Conservation (phyloP, 1,139 yeast species). For the Meyerozyma sp. region DNA sequence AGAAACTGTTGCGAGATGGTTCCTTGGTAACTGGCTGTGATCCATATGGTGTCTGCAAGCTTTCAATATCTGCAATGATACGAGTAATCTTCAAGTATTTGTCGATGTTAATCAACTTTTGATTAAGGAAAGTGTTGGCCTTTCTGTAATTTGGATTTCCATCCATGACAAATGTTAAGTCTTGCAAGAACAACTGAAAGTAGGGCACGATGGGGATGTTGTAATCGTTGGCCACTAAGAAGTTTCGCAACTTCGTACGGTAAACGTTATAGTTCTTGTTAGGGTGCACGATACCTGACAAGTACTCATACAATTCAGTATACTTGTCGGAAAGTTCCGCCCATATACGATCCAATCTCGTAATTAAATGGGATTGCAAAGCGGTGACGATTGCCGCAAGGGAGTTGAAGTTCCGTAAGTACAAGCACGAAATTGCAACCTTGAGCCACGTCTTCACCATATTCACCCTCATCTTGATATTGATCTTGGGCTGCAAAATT, state of each 20-base stretch:
- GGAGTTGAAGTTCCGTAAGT: constrained; percentile 78
- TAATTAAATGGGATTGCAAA: constrained; percentile 73
- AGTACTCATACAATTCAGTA: constrained; percentile 56
- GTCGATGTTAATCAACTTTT: constrained; percentile 72
- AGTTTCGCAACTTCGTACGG: constrained; percentile 59
- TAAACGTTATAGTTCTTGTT: constrained; percentile 77
- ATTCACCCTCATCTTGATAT: constrained; percentile 48
- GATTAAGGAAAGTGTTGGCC: constrained; percentile 53
- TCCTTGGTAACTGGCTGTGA: constrained; percentile 8
- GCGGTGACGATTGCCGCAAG: constrained; percentile 85
- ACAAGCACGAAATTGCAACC: constrained; percentile 75
- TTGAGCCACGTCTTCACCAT: constrained; percentile 78
- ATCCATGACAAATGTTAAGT: constrained; percentile 80
- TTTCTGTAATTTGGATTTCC: constrained; percentile 73
- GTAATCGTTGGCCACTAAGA: constrained; percentile 47
- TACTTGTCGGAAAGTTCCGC: constrained; percentile 59
- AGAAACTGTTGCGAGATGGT: constrained; percentile 16
- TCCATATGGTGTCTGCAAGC: constrained; percentile 61
- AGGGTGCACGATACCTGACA: constrained; percentile 73
- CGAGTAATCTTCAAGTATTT: constrained; percentile 72
- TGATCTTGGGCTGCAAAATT: constrained; percentile 51
- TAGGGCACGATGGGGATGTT: constrained; percentile 79
- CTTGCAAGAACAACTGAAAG: constrained; percentile 78
- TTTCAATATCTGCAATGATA: constrained; percentile 73
- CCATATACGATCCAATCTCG: constrained; percentile 69